A percentile compares a stretch with the other conserved stretches of the same genome.
These are phyloP conservation scores for Aspergillus sp. DNA, from an alignment of 2,329 filamentous ascomycete genomes.

Conservation along the genomic window DNA sequence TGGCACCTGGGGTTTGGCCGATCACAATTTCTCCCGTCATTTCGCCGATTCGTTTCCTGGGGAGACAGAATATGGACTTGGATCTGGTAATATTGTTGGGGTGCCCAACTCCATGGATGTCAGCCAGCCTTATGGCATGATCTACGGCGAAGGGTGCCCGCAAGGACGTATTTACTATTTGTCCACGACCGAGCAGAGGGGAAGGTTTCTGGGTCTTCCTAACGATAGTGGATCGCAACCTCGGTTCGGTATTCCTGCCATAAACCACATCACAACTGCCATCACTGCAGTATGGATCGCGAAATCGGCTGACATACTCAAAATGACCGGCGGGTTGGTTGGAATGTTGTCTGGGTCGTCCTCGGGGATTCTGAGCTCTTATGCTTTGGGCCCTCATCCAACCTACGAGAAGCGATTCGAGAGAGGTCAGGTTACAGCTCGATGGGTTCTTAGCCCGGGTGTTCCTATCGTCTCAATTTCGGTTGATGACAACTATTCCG, in stretches of 20 bases:
- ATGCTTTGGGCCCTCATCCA: slow-evolving; percentile 67
- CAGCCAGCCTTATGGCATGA: slow-evolving; percentile 78
- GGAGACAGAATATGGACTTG: slow-evolving; percentile 73
- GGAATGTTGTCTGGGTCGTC: slow-evolving; percentile 84
- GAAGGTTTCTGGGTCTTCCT: slow-evolving; percentile 67
- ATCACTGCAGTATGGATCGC: slow-evolving; percentile 86
- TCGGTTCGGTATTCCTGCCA: slow-evolving; percentile 71
- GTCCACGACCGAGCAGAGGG: slow-evolving; percentile 69
- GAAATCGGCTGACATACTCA: slow-evolving; percentile 71
- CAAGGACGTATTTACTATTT: slow-evolving; percentile 80
- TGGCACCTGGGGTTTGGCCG: slow-evolving; percentile 78
- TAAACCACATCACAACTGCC: slow-evolving; percentile 68
- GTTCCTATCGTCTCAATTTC: slow-evolving; percentile 84
- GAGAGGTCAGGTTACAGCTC: slow-evolving; percentile 77
- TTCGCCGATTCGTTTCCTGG: slow-evolving; percentile 75
- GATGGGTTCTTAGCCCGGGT: slow-evolving; percentile 88
- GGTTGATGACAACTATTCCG: slow-evolving; percentile 79
- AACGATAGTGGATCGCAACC: slow-evolving; percentile 62
- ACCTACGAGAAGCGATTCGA: slow-evolving; percentile 62
- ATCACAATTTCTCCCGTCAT: slow-evolving; percentile 72
- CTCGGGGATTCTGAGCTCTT: slow-evolving; percentile 77
- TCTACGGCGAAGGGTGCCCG: slow-evolving; percentile 83
- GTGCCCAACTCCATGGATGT: slow-evolving; percentile 87
- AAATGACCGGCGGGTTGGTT: slow-evolving; percentile 71
- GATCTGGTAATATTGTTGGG: slow-evolving; percentile 71